Conservation (phyloP, 2,329 filamentous ascomycete species). For the Zymoseptoria passerinii region DNA sequence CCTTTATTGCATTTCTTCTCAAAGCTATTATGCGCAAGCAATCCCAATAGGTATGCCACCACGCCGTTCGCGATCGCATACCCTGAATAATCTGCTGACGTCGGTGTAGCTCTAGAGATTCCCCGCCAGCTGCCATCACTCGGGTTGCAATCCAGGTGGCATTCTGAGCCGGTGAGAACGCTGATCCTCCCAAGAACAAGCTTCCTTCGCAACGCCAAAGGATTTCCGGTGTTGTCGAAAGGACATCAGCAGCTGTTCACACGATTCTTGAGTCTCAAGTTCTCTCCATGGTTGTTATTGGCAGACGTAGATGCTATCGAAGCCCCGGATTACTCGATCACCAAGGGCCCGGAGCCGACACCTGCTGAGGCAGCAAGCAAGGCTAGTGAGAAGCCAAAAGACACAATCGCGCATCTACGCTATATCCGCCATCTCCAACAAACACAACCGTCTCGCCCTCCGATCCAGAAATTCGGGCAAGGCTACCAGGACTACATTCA, state of each 20-base stretch:
- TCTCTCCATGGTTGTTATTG: conserved; percentile 52
- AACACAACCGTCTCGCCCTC: conserved; percentile 60
- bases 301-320: conserved; percentile 48
- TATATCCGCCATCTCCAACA: conserved; percentile 81
- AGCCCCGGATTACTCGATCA: background rate
- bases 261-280: conserved; percentile 49
- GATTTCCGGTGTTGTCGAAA: conserved; percentile 51
- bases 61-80: background rate
- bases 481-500: conserved; percentile 92
- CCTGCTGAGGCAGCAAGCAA: conserved; percentile 54
- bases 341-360: conserved; percentile 44
- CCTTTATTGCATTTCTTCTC: conserved; percentile 1
- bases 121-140: conserved; percentile 51
- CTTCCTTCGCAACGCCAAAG: conserved; percentile 51
- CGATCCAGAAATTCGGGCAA: conserved; percentile 58
- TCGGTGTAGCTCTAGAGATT: conserved; percentile 45
- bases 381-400: conserved; percentile 39
- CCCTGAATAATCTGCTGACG: background rate
- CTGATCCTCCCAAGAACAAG: conserved; percentile 45
- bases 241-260: conserved; percentile 50
- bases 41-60: background rate
- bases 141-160: conserved; percentile 52
- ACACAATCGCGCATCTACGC: conserved; percentile 57
- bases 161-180: conserved; percentile 53
- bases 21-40: background rate